Conservation (phyloP, 129 eudicot genomes). For the Daucus carota region DH1_v3.0 NC_030385.2:29416501-29417000, state of each 20-base stretch:
- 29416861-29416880: slow-evolving; percentile 60
- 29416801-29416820: slow-evolving; percentile 43
- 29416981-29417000: too few relatives aligned
- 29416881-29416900: slow-evolving; percentile 61
- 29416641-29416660: neutral
- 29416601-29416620: neutral
- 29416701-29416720: neutral
- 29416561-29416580: neutral
- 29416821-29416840: slow-evolving; percentile 56
- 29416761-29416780: neutral
- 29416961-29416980: too few relatives aligned
- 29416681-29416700: slow-evolving; percentile 1
- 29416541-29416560: too few relatives aligned
- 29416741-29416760: neutral
- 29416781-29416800: neutral
- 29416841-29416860: slow-evolving; percentile 46
- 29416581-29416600: neutral
- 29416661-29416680: neutral
- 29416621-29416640: neutral
- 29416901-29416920: neutral
- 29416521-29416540: too few relatives aligned
- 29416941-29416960: too few relatives aligned
- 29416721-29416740: slow-evolving; percentile 3
- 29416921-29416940: too few relatives aligned
- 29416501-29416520: too few relatives aligned